A percentile compares a stretch with the other conserved stretches of the same genome.
phyloP scores from a whole-genome alignment of 352 stramenopile genomes.

The Pythium volutum region DNA sequence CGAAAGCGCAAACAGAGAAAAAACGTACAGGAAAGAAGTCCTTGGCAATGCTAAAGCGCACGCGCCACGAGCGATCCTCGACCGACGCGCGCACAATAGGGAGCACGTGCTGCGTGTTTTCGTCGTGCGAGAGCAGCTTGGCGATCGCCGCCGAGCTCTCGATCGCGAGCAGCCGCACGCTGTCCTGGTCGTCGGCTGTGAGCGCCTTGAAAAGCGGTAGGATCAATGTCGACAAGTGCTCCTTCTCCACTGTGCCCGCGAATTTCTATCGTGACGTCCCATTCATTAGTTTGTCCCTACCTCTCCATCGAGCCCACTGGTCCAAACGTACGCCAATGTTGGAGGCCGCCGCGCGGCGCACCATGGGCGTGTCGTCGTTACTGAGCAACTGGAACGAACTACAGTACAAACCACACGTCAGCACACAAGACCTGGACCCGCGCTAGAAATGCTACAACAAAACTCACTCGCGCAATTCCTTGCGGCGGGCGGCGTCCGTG shows the following conservation, averaged over 20 bases:
- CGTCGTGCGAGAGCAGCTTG: constrained; percentile 65
- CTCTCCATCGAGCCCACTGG: neutral
- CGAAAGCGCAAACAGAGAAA: neutral
- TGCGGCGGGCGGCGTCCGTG: constrained; percentile 56
- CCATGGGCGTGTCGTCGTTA: constrained; percentile 88
- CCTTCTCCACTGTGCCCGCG: constrained; percentile 66
- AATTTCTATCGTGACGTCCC: constrained; percentile 43
- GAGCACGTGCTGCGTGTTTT: constrained; percentile 74
- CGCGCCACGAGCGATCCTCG: constrained; percentile 89
- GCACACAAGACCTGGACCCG: neutral
- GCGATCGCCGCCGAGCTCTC: constrained; percentile 81
- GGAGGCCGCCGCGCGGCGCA: constrained; percentile 69
- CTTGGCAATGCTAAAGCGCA: constrained; percentile 94
- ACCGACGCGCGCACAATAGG: constrained; percentile 73
- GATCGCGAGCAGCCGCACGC: constrained; percentile 91
- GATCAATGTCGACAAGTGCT: constrained; percentile 61
- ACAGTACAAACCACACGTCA: constrained; percentile 9
- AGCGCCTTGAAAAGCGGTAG: constrained; percentile 88
- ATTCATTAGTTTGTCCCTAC: neutral
- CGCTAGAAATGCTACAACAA: neutral
- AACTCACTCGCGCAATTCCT: constrained; percentile 79
- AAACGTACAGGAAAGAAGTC: constrained; percentile 79
- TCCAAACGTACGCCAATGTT: constrained; percentile 64
- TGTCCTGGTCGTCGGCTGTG: constrained; percentile 93
- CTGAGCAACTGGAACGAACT: constrained; percentile 79